phyloP scores from a whole-genome alignment of 2,329 filamentous ascomycete genomes.

The Capronia coronata region DNA sequence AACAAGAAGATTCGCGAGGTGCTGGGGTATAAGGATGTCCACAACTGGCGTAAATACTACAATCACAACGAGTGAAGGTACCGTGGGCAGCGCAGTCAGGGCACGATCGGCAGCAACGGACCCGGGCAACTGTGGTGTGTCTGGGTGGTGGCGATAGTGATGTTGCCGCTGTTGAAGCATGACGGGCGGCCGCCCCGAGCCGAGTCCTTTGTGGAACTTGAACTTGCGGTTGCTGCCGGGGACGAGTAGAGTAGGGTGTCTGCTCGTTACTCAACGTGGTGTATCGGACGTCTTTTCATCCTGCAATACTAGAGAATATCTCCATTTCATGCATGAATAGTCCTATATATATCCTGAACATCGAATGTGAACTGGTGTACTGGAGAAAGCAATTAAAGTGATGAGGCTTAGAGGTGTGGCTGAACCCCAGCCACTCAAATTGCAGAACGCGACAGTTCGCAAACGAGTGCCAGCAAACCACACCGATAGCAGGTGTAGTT shows the following conservation, averaged over 20 bases:
- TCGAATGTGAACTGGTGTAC: no score
- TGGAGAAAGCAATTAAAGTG: no score
- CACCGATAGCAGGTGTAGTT: background rate
- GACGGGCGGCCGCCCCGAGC: background rate
- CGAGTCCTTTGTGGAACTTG: no score
- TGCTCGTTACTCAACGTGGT: no score
- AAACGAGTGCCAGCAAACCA: slow-evolving; percentile 16
- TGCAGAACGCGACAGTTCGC: slow-evolving; percentile 15
- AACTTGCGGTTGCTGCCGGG: no score
- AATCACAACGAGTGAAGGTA: slow-evolving; percentile 13
- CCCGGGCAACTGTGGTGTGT: no score
- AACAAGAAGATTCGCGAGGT: slow-evolving; percentile 56
- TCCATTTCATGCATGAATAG: no score
- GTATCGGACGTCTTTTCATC: no score
- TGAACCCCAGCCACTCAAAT: slow-evolving; percentile 21
- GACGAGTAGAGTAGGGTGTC: no score
- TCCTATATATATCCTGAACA: no score
- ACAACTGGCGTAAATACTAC: slow-evolving; percentile 50
- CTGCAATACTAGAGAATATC: no score
- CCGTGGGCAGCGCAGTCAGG: background rate
- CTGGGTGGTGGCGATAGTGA: no score
- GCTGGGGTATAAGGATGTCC: slow-evolving; percentile 53
- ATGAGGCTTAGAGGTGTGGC: slow-evolving; percentile 2
- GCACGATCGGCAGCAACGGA: background rate
- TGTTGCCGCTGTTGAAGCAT: background rate